Percentiles rank a stretch among this genome's conserved stretches.
Conservation (phyloP, 768 basidiomycete species). For the Mycena venus region DNA sequence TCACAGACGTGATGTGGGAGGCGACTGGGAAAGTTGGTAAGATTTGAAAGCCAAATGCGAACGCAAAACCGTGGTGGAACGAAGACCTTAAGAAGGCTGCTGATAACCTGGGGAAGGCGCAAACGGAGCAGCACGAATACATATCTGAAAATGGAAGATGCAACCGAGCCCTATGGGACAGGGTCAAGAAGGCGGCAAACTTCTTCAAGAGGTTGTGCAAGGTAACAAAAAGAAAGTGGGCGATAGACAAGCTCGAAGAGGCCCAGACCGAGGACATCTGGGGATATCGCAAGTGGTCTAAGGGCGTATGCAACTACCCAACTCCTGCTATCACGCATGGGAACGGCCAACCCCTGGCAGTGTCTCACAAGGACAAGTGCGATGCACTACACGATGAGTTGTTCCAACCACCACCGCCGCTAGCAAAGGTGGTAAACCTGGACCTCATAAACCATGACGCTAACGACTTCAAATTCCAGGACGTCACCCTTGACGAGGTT, state of each 20-base stretch:
- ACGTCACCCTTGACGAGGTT: slow-evolving; percentile 36
- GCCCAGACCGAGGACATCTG: slow-evolving; percentile 38
- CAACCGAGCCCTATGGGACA: slow-evolving; percentile 8
- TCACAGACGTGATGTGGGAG: background rate
- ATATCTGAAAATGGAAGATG: background rate
- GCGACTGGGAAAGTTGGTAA: slow-evolving; percentile 2
- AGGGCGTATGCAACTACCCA: slow-evolving; percentile 39
- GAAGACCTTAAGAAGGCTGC: slow-evolving; percentile 27
- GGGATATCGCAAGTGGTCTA: slow-evolving; percentile 41
- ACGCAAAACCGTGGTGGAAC: slow-evolving; percentile 39
- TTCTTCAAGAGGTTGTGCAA: slow-evolving; percentile 36
- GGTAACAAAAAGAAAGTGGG: slow-evolving; percentile 38
- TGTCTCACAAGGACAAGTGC: slow-evolving; percentile 38
- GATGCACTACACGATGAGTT: slow-evolving; percentile 35
- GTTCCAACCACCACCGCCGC: slow-evolving; percentile 36
- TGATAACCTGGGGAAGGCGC: slow-evolving; percentile 8
- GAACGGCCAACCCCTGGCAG: slow-evolving; percentile 23
- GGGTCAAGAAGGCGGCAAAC: slow-evolving; percentile 25
- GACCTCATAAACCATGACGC: slow-evolving; percentile 3
- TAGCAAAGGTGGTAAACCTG: background rate
- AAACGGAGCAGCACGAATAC: slow-evolving; percentile 1
- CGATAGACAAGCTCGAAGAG: slow-evolving; percentile 16
- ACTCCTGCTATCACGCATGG: slow-evolving; percentile 38
- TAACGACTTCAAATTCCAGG: slow-evolving; percentile 32
- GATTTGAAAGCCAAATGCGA: background rate